Evolutionary conservation across 352 stramenopile species (phyloP), one percentile per base, ranked within the genome.

Genomic region (Globisporangium solare): DNA sequence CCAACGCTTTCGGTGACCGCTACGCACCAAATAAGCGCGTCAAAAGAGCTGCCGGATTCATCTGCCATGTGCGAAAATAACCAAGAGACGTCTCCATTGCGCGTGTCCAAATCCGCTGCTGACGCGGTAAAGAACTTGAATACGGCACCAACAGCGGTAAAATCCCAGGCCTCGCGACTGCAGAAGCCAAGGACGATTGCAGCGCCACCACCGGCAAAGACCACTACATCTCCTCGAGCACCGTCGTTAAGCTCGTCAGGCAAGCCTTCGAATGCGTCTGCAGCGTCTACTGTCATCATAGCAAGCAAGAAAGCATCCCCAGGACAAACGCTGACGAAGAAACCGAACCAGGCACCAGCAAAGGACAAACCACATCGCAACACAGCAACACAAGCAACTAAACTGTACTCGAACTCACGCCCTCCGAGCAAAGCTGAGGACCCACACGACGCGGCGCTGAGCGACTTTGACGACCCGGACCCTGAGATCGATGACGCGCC

Each of bases 391-490:
- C 61, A 21, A 7, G 32, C 6, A 27, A 27, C 18, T n/a, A n/a
- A n/a, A n/a, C n/a, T n/a, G n/a, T n/a, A n/a, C 24, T 11, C 50
- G 15, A 5, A 8, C 20, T 35, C 27, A 35, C 27, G 27, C 4
- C 27, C 10, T 35, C 10, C 27, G 7, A 35, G 15, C 27, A 54
- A 60, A 21, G 10, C 54, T 7, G 27, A 41, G 42, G 41, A 45
- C 3, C 32, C 46, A 0, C 17, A 27, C 2, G 55, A 64, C 40
- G 55, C 48, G 6, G 49, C 32, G 18, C 48, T 87, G 37, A 64
- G 58, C 41, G 73, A 86, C 52, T 89, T 87, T 70, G 79, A 88
- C 63, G 79, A 87, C 51, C 54, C 66, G 0, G 78, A 89, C 21
- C 74, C 79, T 6, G 76, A 86, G 41, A 55, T 89, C 7, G 74